Evolutionary conservation across 164 flowering plant species (phyloP).

Genomic region (Magnolia changhungtana): DNA sequence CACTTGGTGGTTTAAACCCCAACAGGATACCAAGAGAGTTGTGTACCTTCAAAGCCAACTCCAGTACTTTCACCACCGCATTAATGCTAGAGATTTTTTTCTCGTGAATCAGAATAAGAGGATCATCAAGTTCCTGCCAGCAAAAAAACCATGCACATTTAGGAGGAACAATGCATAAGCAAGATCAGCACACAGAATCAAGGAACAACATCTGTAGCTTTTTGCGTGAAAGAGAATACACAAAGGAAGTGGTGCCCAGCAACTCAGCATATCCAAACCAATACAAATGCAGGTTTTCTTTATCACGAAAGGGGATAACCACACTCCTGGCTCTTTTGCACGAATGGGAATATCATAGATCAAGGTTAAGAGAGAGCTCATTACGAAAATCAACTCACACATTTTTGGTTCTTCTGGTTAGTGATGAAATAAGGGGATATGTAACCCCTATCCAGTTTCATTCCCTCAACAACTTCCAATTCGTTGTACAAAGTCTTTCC

Average conservation of each 20-base stretch:
- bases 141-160: neutral
- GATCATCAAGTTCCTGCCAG: constrained; percentile 84
- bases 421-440: constrained; percentile 95
- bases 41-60: constrained; percentile 85
- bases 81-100: constrained; percentile 74
- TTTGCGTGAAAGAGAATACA: neutral
- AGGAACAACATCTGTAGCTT: neutral
- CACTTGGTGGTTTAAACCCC: no score
- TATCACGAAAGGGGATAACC: neutral
- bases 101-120: constrained; percentile 82
- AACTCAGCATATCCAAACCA: neutral
- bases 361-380: no score
- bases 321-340: neutral
- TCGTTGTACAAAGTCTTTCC: constrained; percentile 90
- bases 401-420: constrained; percentile 86
- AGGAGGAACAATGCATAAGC: neutral
- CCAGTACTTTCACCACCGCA: constrained; percentile 80
- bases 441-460: constrained; percentile 96
- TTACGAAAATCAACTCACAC: constrained; percentile 47
- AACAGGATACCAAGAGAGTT: constrained; percentile 26
- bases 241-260: neutral
- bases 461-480: constrained; percentile 96
- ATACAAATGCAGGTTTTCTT: neutral
- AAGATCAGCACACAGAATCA: neutral
- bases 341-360: neutral